phyloP scores from a whole-genome alignment of 2,329 filamentous ascomycete genomes.

The Aureobasidium lini region DNA sequence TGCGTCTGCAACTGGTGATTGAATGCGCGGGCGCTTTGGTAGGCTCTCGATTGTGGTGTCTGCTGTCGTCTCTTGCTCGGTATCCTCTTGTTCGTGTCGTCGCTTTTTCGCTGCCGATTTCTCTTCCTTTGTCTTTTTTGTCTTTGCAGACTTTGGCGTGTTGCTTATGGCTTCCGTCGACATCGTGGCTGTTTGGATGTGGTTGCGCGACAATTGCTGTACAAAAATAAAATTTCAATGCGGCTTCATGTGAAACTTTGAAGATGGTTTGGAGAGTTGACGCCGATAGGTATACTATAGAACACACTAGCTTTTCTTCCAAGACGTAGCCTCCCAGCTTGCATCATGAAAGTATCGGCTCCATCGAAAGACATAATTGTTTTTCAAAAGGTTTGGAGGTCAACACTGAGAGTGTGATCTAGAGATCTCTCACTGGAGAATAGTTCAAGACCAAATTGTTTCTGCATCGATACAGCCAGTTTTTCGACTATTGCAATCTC shows the following conservation, averaged over 20 bases:
- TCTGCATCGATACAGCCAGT: too few species aligned
- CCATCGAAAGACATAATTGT: too few species aligned
- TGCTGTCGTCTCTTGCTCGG: constrained; percentile 8
- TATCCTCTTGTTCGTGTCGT: constrained; percentile 14
- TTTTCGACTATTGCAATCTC: too few species aligned
- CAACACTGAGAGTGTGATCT: too few species aligned
- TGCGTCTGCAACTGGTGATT: not conserved
- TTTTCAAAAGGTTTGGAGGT: too few species aligned
- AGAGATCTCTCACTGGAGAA: too few species aligned
- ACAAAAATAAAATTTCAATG: not conserved
- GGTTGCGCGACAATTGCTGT: not conserved
- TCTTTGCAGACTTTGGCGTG: constrained; percentile 23
- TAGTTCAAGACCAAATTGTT: too few species aligned
- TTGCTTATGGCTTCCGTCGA: constrained; percentile 17
- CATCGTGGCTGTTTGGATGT: constrained; percentile 16
- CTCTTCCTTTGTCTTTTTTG: constrained; percentile 34
- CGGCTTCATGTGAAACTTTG: not conserved
- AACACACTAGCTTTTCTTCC: too few species aligned
- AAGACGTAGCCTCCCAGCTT: too few species aligned
- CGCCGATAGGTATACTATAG: not conserved
- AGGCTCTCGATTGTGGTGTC: constrained; percentile 10
- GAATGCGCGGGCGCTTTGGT: constrained; percentile 7
- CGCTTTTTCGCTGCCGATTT: constrained; percentile 24
- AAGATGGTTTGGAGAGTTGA: not conserved
- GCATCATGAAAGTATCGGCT: too few species aligned